Evolutionary conservation across 805 yeast species (phyloP).

Genomic region (Wickerhamiella occidentalis): DNA sequence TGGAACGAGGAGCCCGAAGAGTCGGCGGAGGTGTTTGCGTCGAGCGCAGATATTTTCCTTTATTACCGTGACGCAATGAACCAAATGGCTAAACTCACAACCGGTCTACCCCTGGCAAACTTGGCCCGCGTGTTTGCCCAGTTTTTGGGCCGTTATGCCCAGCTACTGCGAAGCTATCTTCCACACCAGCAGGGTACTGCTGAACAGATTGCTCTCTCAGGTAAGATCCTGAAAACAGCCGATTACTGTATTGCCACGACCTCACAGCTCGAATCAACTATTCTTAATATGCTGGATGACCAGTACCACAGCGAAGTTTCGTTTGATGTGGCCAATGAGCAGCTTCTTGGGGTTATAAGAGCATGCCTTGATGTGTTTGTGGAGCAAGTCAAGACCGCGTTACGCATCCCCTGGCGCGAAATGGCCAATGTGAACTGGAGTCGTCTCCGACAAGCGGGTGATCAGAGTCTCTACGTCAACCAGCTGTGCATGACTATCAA

Average conservation of each 20-base stretch:
- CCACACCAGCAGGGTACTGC: slow-evolving; percentile 26
- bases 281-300: slow-evolving; percentile 34
- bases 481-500: slow-evolving; percentile 41
- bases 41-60: slow-evolving; percentile 79
- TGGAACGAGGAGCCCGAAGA: slow-evolving; percentile 11
- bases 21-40: slow-evolving; percentile 47
- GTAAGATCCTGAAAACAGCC: slow-evolving; percentile 72
- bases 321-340: slow-evolving; percentile 46
- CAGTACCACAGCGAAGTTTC: slow-evolving; percentile 32
- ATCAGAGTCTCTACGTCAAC: slow-evolving; percentile 55
- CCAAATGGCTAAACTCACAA: slow-evolving; percentile 51
- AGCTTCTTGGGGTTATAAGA: slow-evolving; percentile 47
- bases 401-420: slow-evolving; percentile 71
- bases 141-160: slow-evolving; percentile 50
- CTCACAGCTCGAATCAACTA: slow-evolving; percentile 55
- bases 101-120: slow-evolving; percentile 34
- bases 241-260: slow-evolving; percentile 77
- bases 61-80: slow-evolving; percentile 58
- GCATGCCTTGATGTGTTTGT: slow-evolving; percentile 45
- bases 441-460: slow-evolving; percentile 48
- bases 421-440: slow-evolving; percentile 69
- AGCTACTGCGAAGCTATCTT: slow-evolving; percentile 38
- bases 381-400: slow-evolving; percentile 45
- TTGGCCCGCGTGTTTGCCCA: slow-evolving; percentile 50
- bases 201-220: slow-evolving; percentile 35